Base-by-base conservation (phyloP, 768 basidiomycete species). In the Cyclocybe aegerita region DNA sequence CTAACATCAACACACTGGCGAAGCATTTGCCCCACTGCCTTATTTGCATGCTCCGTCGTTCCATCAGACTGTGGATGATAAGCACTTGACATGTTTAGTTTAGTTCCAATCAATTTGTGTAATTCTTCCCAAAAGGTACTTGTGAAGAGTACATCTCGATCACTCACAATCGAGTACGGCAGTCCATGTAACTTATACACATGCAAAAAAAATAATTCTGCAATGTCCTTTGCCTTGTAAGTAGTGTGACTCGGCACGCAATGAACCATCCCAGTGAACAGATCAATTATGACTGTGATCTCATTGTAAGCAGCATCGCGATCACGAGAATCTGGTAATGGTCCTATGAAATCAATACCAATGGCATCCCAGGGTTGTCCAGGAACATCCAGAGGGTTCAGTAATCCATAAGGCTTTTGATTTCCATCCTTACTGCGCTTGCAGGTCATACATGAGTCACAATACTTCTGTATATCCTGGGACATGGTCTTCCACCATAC, bases 141-240 rank as follows among this genome's bases (percentile, higher is more conserved):
- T 1, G 49, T 57, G 38, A 49, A 53, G 7, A 52, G 31, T 6
- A 39, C 30, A 32, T 49, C 48, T 11, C 55, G 11, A 15, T 56
- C 55, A 31, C 40, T 44, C 12, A 52, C 36, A 9, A 57, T 43
- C 2, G 46, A 37, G 0, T 10, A 12, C 9, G 56, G 56, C 1
- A 57, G 68, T 63, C 73, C 70, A 46, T 68, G 68, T 42, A 67
- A 57, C 34, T 64, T 65, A 46, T 64, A 66, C 59, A 63, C 64
- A 4, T 53, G 11, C 9, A 61, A 43, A 33, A 67, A 66, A 29
- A 66, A 61, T 0, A 65, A n/a, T 5, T 38, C 29, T 0, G 65
- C 64, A 7, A 65, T 4, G 2, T 65, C 39, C 16, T 53, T 32
- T 2, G 65, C 60, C 0, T 44, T 43, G 37, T 54, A 42, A 2